Percentiles rank a stretch among this genome's conserved stretches.
These are phyloP conservation scores for Clarireedia homoeocarpa DNA, from an alignment of 2,329 filamentous ascomycete genomes.

Conservation along the genomic window DNA sequence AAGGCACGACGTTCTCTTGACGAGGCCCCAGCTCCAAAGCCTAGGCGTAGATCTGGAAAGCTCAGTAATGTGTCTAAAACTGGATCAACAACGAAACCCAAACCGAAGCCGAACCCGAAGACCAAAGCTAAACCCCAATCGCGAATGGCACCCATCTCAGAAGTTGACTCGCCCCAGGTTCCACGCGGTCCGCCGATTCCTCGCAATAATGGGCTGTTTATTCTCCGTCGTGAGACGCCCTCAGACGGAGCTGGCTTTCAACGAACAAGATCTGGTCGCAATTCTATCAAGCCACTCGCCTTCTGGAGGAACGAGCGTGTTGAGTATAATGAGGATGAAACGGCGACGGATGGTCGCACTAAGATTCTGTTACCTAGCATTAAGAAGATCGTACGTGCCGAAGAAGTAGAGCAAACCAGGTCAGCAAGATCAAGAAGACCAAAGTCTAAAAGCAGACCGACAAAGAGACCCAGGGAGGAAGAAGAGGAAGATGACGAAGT, in stretches of 20 bases:
- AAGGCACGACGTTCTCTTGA: constrained; percentile 16
- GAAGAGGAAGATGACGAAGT: constrained; percentile 45
- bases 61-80: constrained; percentile 1
- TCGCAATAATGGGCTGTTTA: constrained; percentile 40
- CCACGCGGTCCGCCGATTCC: constrained; percentile 31
- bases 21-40: constrained; percentile 3
- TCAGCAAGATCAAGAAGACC: constrained; percentile 11
- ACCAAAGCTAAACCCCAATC: constrained; percentile 13
- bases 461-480: constrained; percentile 18
- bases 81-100: constrained; percentile 17
- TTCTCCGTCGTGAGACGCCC: constrained; percentile 42
- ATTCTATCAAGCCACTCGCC: constrained; percentile 68
- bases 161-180: constrained; percentile 23
- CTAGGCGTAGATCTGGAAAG: background rate
- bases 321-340: constrained; percentile 53
- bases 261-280: constrained; percentile 65
- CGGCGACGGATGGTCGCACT: constrained; percentile 34
- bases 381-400: constrained; percentile 69
- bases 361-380: constrained; percentile 61
- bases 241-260: constrained; percentile 31
- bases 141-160: constrained; percentile 18
- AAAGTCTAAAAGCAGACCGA: constrained; percentile 19
- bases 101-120: constrained; percentile 14
- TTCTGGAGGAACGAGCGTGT: constrained; percentile 83
- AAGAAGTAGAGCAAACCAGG: constrained; percentile 44